Evolutionary conservation across 768 basidiomycete species (phyloP), one percentile per base, ranked within the genome.

Genomic region (Mycena filopes): DNA sequence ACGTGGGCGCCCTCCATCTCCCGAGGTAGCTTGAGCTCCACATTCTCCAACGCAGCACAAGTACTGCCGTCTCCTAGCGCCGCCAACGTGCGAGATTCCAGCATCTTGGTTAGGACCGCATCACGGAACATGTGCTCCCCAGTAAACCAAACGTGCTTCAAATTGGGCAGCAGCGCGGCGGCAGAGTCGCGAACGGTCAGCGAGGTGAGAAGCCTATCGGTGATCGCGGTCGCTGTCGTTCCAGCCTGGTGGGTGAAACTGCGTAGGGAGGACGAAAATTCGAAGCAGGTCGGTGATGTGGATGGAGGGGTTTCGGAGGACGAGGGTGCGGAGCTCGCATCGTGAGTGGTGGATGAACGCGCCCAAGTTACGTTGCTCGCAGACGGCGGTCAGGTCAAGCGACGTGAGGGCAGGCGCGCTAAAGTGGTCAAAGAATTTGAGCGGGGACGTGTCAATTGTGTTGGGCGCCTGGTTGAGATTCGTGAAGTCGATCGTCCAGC

Each of bases 251-350:
- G 10, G 15, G 15, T 31, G 25, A 57, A 46, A 21, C n/a, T 23
- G 43, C 36, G 31, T 7, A 41, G 38, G 15, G 12, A 21, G 8
- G 53, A 23, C 13, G 38, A 41, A 15, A 10, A 20, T 23, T 25
- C 53, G 45, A 57, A 57, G 13, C 13, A 57, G 16, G 16, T 57
- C 55, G 3, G 31, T 9, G 31, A 47, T 47, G 31, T 31, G 55
- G 3, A 57, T 31, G 9, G 29, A 26, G 21, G 45, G 47, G 15
- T 23, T 7, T 4, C 28, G 20, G 11, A 46, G 45, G 10, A 46
- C 41, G 55, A 57, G 29, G 21, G 12, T 46, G 12, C 38, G 23
- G 2, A 57, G 45, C 23, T 2, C 12, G n/a, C 43, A 57, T 15
- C 18, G n/a, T 13, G 55, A 57, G 21, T 45, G 55, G 8, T 47